phyloP scores from a whole-genome alignment of 352 stramenopile genomes.

The Globisporangium sylvaticum region DNA sequence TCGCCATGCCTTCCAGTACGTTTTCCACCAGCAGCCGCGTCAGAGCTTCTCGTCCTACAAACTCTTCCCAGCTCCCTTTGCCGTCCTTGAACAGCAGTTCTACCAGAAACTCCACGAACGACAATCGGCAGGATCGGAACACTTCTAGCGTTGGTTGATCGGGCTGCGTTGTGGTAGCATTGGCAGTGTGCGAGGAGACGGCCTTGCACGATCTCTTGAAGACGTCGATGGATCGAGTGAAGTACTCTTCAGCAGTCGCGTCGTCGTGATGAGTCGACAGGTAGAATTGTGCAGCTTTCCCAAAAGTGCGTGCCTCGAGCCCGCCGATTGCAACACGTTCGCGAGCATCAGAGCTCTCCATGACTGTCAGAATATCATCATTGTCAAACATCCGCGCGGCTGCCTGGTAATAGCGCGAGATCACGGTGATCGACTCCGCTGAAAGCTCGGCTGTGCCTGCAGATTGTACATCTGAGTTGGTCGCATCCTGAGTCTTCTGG shows the following conservation, averaged over 20 bases:
- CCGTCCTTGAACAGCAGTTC: conserved; percentile 49
- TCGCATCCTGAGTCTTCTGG: conserved; percentile 25
- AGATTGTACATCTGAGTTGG: neutral
- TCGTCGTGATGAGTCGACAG: conserved; percentile 34
- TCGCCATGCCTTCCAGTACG: conserved; percentile 59
- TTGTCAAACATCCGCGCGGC: conserved; percentile 83
- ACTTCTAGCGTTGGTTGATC: conserved; percentile 20
- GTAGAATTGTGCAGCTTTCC: conserved; percentile 61
- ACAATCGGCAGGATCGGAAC: conserved; percentile 35
- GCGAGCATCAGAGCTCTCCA: conserved; percentile 36
- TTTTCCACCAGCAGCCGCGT: conserved; percentile 50
- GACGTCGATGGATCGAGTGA: conserved; percentile 53
- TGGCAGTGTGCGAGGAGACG: neutral
- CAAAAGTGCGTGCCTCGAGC: conserved; percentile 69
- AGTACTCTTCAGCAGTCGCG: conserved; percentile 43
- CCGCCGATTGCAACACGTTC: conserved; percentile 55
- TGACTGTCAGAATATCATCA: conserved; percentile 63
- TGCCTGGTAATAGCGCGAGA: conserved; percentile 69
- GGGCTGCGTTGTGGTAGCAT: neutral
- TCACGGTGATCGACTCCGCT: conserved; percentile 32
- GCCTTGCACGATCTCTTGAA: conserved; percentile 45
- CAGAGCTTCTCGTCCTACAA: conserved; percentile 38
- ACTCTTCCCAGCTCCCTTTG: conserved; percentile 29
- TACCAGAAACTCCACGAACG: conserved; percentile 72
- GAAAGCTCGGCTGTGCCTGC: conserved; percentile 3